Base-by-base conservation (phyloP, 1,284 basidiomycete species). In the Moniliella sp. region DNA sequence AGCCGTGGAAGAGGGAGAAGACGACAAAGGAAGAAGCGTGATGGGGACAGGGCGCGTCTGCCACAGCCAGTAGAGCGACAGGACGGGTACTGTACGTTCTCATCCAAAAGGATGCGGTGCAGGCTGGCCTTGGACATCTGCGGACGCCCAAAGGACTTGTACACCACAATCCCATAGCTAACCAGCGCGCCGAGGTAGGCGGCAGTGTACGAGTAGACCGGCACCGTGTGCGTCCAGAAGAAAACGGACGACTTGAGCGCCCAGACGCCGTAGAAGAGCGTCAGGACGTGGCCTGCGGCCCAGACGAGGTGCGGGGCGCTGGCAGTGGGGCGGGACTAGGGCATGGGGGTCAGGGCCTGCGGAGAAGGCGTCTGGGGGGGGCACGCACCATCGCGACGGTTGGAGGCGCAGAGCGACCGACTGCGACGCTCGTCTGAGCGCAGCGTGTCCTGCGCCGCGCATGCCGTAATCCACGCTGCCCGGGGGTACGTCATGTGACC, bases 1-100 rank as follows among this genome's bases (percentile, higher is more conserved):
- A 56, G 41, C 57, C 47, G 42, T 61, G 58, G 39, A 61, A 60
- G 36, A 58, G 48, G 14, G 57, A 60, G 30, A 61, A 61, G 2
- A 54, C 59, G 23, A 57, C 45, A 50, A 61, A 5, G 58, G 58
- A 15, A 60, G 36, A 14, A 61, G 38, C 9, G 57, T 61, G 34
- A 60, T 47, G 31, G 52, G 53, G 43, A 61, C 59, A 11, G 21
- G 58, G n/a, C n/a, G 54, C 39, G 50, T 50, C 30, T 42, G 49
- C 42, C 53, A 57, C 43, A 50, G 52, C 58, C 58, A 61, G 48
- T 60, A 57, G 18, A 61, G 38, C 3, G 57, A 55, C 13, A 60
- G 37, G 30, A 54, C 18, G 58, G 43, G 36, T 61, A 61, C 38
- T 59, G 56, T 18, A 61, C 58, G 33, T 61, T 61, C 37, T 61